A percentile compares a stretch with the other conserved stretches of the same genome.
phyloP scores from a whole-genome alignment of 202 grass and related monocot genomes.

The Digitaria exilis region DNA sequence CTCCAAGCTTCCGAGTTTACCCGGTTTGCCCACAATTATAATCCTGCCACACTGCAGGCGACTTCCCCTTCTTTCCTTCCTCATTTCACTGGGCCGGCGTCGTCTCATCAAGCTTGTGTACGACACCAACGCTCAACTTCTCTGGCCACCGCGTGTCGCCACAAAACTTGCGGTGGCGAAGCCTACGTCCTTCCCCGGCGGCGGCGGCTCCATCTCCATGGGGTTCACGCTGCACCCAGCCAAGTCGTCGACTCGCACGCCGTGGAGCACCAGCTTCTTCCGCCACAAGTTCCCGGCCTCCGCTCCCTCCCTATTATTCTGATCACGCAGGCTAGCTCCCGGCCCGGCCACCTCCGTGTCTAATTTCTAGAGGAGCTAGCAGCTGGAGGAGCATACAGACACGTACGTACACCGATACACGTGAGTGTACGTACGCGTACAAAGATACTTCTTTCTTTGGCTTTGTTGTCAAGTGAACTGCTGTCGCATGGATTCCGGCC shows the following conservation, averaged over 20 bases:
- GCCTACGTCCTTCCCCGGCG: not conserved
- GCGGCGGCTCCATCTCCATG: conserved; percentile 30
- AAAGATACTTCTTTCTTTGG: conserved; percentile 1
- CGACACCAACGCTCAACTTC: conserved; percentile 7
- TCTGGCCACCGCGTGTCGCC: conserved; percentile 30
- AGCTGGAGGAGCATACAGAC: not conserved
- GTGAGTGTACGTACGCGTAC: not conserved
- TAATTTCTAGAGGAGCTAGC: conserved; percentile 17
- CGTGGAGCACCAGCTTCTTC: conserved; percentile 71
- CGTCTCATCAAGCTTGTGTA: not conserved
- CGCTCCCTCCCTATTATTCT: conserved; percentile 37
- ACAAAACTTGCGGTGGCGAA: conserved; percentile 14
- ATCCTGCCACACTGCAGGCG: conserved; percentile 1
- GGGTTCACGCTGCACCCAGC: conserved; percentile 52
- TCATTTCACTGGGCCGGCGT: not conserved
- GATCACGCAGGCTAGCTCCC: conserved; percentile 9
- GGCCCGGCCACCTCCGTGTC: conserved; percentile 11
- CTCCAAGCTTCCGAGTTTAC: conserved; percentile 38
- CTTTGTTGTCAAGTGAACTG: not conserved
- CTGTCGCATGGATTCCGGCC: conserved; percentile 44
- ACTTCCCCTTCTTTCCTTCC: conserved; percentile 7
- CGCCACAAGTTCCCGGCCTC: conserved; percentile 55
- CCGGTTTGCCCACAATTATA: conserved; percentile 43
- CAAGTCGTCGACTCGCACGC: conserved; percentile 55
- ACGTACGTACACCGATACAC: not conserved